Evolutionary conservation across 371 early-diverging fungal genomes (phyloP).

Genomic region (Rhizopus arrhizus): DNA sequence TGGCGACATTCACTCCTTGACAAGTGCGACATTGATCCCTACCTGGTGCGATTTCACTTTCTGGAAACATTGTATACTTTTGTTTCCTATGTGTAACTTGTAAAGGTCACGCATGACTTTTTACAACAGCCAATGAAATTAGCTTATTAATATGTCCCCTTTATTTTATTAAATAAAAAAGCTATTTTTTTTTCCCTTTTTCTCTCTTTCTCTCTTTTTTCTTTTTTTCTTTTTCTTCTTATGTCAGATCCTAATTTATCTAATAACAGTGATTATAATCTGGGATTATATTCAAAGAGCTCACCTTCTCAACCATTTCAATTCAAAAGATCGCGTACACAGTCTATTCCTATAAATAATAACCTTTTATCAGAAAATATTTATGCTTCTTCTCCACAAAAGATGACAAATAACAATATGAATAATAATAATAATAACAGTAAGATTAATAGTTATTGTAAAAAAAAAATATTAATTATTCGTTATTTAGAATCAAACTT

Average conservation of each 20-base stretch:
- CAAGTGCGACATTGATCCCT: too few species aligned
- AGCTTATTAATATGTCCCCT: constrained; percentile 7
- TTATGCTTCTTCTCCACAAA: constrained; percentile 17
- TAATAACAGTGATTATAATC: constrained; percentile 6
- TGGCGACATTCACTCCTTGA: constrained; percentile 5
- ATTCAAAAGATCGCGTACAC: constrained; percentile 29
- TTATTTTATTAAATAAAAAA: constrained; percentile 6
- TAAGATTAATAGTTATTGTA: constrained; percentile 3
- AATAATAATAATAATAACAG: constrained; percentile 8
- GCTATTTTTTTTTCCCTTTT: constrained; percentile 1
- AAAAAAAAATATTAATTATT: not conserved
- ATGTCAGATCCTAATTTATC: constrained; percentile 25
- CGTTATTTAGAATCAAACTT: constrained; percentile 34
- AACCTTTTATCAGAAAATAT: not conserved
- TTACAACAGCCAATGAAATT: constrained; percentile 14
- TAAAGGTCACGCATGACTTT: constrained; percentile 25
- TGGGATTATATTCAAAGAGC: constrained; percentile 34
- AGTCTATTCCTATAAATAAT: constrained; percentile 21
- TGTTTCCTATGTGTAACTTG: not conserved
- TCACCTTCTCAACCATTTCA: constrained; percentile 35
- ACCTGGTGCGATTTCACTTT: not conserved
- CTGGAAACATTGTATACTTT: not conserved
- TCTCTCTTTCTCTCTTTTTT: constrained; percentile 11
- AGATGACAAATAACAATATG: constrained; percentile 2
- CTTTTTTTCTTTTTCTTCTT: constrained; percentile 4